Percentiles rank a stretch among this genome's conserved stretches.
Evolutionary conservation across 2,329 filamentous ascomycete genomes (phyloP).

Genomic region (Rutstroemia sp.): DNA sequence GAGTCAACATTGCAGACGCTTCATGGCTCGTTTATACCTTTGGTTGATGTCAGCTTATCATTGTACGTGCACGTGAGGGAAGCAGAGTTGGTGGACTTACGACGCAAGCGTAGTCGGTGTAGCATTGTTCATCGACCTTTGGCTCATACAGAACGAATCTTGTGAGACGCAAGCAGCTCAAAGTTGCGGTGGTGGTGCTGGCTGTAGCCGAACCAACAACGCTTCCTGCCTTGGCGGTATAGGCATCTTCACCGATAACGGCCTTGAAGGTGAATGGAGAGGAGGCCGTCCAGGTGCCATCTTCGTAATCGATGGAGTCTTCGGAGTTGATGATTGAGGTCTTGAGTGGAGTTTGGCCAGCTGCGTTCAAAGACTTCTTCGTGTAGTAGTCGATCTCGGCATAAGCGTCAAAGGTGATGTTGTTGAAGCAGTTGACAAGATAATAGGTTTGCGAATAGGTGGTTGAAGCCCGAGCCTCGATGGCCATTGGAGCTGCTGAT

Average conservation of each 20-base stretch:
- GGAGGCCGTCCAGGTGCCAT: slow-evolving; percentile 2
- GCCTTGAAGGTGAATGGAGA: not conserved
- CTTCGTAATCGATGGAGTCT: slow-evolving; percentile 6
- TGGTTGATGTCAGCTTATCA: slow-evolving; percentile 1
- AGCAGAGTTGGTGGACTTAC: not conserved
- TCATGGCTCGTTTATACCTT: not conserved
- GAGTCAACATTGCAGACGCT: not conserved
- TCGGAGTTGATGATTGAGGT: not conserved
- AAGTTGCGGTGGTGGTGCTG: not conserved
- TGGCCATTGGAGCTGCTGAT: slow-evolving; percentile 1
- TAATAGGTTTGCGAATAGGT: slow-evolving; percentile 9
- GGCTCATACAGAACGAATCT: slow-evolving; percentile 9
- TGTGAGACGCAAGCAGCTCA: not conserved
- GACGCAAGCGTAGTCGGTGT: slow-evolving; percentile 7
- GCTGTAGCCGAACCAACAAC: not conserved
- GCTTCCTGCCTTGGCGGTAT: not conserved
- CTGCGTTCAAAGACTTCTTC: not conserved
- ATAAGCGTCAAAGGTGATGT: not conserved
- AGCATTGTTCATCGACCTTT: not conserved
- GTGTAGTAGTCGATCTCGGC: slow-evolving; percentile 5
- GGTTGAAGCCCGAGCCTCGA: not conserved
- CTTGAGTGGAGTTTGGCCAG: not conserved
- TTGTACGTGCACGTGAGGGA: not conserved
- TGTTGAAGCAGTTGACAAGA: slow-evolving; percentile 9
- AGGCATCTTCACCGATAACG: not conserved